phyloP scores from a whole-genome alignment of 1,284 basidiomycete species.

The Cerrena zonata region DNA sequence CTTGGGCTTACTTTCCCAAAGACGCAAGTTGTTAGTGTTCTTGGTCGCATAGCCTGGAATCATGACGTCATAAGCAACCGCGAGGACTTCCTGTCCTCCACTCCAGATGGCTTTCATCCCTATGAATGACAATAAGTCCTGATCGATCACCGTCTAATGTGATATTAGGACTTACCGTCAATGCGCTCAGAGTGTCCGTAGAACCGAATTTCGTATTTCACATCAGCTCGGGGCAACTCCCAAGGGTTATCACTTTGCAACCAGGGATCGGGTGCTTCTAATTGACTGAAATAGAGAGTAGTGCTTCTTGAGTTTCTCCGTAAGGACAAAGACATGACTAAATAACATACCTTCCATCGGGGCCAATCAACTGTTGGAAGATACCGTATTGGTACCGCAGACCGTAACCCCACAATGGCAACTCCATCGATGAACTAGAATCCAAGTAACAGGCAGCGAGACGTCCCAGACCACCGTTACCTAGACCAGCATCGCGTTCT shows the following conservation, averaged over 20 bases:
- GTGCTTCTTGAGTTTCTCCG: background rate
- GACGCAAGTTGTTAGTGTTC: constrained; percentile 72
- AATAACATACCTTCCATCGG: constrained; percentile 55
- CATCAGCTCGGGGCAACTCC: constrained; percentile 84
- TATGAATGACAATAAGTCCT: background rate
- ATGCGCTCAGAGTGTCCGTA: constrained; percentile 75
- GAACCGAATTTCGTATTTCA: constrained; percentile 77
- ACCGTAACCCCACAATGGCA: constrained; percentile 86
- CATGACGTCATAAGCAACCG: constrained; percentile 86
- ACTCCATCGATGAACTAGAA: constrained; percentile 74
- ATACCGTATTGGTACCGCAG: constrained; percentile 87
- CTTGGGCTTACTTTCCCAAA: constrained; percentile 85
- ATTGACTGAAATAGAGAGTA: constrained; percentile 37
- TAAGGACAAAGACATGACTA: background rate
- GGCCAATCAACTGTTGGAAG: constrained; percentile 86
- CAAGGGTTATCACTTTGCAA: constrained; percentile 81
- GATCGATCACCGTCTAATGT: background rate
- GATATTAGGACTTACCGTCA: constrained; percentile 37
- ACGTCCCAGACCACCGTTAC: constrained; percentile 85
- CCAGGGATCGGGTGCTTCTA: constrained; percentile 92
- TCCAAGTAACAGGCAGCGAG: constrained; percentile 91
- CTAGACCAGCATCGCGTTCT: constrained; percentile 85
- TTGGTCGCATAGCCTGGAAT: constrained; percentile 80
- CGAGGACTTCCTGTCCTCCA: constrained; percentile 86
- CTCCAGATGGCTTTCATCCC: constrained; percentile 62